phyloP scores from a whole-genome alignment of 2,329 filamentous ascomycete species.

The Beauveria scarabaeidicola region DNA sequence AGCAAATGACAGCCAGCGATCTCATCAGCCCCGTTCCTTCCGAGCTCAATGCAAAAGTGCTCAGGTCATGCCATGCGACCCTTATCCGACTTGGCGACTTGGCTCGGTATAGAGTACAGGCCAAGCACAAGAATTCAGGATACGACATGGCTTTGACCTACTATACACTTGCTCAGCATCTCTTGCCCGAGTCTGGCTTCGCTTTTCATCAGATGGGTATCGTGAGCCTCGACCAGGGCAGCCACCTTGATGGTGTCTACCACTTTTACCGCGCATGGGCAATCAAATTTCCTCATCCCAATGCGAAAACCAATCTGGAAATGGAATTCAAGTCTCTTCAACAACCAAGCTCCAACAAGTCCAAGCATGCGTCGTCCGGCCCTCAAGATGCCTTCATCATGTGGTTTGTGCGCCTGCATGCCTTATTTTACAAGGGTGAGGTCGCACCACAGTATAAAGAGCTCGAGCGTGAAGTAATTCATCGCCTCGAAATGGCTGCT shows the following conservation, averaged over 20 bases:
- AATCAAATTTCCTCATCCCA: conserved; percentile 64
- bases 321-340: conserved; percentile 60
- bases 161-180: conserved; percentile 71
- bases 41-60: conserved; percentile 49
- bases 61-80: conserved; percentile 70
- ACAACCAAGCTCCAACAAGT: conserved; percentile 27
- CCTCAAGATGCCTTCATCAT: conserved; percentile 57
- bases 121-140: conserved; percentile 63
- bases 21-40: conserved; percentile 36
- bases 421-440: conserved; percentile 70
- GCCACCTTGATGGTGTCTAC: conserved; percentile 80
- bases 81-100: conserved; percentile 85
- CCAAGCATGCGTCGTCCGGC: conserved; percentile 31
- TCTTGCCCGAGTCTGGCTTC: conserved; percentile 70
- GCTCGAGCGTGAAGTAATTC: conserved; percentile 76
- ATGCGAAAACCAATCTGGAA: conserved; percentile 68
- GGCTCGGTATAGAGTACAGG: conserved; percentile 72
- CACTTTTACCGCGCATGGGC: conserved; percentile 79
- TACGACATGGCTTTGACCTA: conserved; percentile 76
- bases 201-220: conserved; percentile 89
- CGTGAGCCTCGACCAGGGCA: conserved; percentile 66
- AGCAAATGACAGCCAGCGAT: conserved; percentile 34
- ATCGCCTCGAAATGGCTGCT: conserved; percentile 64
- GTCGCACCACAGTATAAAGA: conserved; percentile 69
- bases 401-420: conserved; percentile 83